phyloP scores from a whole-genome alignment of 2,329 filamentous ascomycete genomes.

The Sporothrix humicola region DNA sequence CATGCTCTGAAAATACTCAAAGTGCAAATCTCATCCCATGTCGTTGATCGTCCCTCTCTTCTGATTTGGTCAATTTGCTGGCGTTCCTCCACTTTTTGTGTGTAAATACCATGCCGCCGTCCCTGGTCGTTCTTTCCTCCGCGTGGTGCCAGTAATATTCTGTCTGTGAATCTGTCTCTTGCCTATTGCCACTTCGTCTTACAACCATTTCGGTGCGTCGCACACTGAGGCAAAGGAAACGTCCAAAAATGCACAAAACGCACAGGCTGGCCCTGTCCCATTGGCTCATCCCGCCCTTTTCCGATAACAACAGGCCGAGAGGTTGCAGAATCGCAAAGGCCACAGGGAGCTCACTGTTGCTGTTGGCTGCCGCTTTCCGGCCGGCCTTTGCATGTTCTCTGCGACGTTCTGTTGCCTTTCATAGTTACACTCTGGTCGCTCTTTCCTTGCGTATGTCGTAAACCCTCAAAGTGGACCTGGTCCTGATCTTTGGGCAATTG shows the following conservation, averaged over 20 bases:
- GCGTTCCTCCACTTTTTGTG: not conserved
- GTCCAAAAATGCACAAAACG: not conserved
- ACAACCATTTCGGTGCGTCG: not conserved
- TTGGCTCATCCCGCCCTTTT: conserved; percentile 10
- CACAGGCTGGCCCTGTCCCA: conserved; percentile 13
- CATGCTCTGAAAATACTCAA: not conserved
- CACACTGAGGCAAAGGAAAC: not conserved
- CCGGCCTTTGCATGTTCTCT: not conserved
- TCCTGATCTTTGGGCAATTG: not conserved
- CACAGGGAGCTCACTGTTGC: not conserved
- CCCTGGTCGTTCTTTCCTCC: conserved; percentile 21
- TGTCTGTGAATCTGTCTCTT: not conserved
- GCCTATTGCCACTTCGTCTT: not conserved
- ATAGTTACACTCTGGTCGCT: not conserved
- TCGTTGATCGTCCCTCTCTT: not conserved
- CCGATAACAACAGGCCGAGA: not conserved
- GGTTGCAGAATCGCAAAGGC: no score
- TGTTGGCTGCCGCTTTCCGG: conserved; percentile 8
- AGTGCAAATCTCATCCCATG: conserved; percentile 10
- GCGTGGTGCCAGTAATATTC: not conserved
- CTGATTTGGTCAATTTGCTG: not conserved
- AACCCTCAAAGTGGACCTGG: not conserved
- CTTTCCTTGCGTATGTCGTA: conserved; percentile 14
- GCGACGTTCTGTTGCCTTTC: not conserved
- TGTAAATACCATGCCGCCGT: not conserved